Evolutionary conservation across 768 basidiomycete genomes (phyloP).

Genomic region (Suillus occidentalis): DNA sequence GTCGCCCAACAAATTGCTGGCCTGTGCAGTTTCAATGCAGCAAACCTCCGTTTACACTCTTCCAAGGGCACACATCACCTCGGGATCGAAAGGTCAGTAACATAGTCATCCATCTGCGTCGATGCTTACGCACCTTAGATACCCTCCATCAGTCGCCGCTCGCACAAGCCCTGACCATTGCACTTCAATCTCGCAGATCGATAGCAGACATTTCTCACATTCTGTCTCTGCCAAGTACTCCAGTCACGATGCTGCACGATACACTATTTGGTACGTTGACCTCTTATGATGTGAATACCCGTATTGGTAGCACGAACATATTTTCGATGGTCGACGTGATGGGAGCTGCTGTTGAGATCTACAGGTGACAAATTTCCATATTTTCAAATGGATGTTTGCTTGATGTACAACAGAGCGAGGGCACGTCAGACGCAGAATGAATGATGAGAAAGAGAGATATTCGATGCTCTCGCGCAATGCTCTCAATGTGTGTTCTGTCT

Average conservation of each 20-base stretch:
- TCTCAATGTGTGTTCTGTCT: conserved; percentile 65
- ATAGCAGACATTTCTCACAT: conserved; percentile 60
- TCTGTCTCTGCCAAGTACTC: conserved; percentile 43
- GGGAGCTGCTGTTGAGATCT: conserved; percentile 43
- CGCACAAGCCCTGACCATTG: conserved; percentile 30
- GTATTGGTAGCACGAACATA: conserved; percentile 39
- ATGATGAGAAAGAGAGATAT: conserved; percentile 40
- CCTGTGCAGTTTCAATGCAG: conserved; percentile 53
- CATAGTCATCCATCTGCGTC: neutral
- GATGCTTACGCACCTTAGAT: conserved; percentile 27
- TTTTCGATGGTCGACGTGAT: conserved; percentile 50
- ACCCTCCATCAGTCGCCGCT: conserved; percentile 28
- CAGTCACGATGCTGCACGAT: conserved; percentile 44
- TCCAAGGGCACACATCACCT: conserved; percentile 35
- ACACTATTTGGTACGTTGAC: conserved; percentile 47
- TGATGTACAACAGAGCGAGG: conserved; percentile 30
- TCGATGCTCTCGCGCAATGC: conserved; percentile 57
- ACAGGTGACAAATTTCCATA: conserved; percentile 25
- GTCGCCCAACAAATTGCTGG: conserved; percentile 60
- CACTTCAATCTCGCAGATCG: conserved; percentile 53
- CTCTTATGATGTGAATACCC: conserved; percentile 43
- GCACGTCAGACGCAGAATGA: conserved; percentile 27
- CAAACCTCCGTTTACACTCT: conserved; percentile 45
- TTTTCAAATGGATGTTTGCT: conserved; percentile 4
- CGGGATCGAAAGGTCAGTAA: conserved; percentile 20